A percentile compares a stretch with the other conserved stretches of the same genome.
Evolutionary conservation across 306 rosid genomes (phyloP).

Genomic region (Dicorynia guianensis): DNA sequence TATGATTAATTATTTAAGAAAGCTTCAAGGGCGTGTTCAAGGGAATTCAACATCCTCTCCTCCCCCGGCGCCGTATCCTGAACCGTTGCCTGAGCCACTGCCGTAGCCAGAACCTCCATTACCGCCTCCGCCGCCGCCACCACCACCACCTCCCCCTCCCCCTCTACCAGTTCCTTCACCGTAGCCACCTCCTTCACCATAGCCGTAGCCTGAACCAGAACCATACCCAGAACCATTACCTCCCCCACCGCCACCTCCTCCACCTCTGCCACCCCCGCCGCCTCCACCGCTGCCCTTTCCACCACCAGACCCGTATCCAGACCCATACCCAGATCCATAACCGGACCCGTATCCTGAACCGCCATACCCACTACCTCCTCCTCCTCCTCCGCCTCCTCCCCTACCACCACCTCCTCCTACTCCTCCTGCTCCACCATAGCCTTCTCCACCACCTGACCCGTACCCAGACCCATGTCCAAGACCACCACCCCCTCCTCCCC

Average conservation of each 20-base stretch:
- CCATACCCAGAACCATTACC: conserved; percentile 59
- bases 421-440: neutral
- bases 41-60: conserved; percentile 47
- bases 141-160: conserved; percentile 44
- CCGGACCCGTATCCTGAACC: conserved; percentile 71
- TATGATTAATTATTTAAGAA: neutral
- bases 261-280: conserved; percentile 42
- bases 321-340: conserved; percentile 59
- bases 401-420: conserved; percentile 12
- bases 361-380: conserved; percentile 30
- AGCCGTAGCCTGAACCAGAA: conserved; percentile 28
- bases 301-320: conserved; percentile 47
- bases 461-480: neutral
- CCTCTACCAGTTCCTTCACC: conserved; percentile 46
- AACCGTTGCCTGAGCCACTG: conserved; percentile 61
- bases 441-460: neutral
- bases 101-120: conserved; percentile 56
- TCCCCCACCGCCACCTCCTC: conserved; percentile 50
- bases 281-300: conserved; percentile 49
- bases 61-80: conserved; percentile 61
- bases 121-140: conserved; percentile 34
- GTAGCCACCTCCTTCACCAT: conserved; percentile 43
- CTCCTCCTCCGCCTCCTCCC: neutral
- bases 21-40: conserved; percentile 13
- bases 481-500: neutral